phyloP scores from a whole-genome alignment of 2,329 filamentous ascomycete genomes.

The Penicillium sclerotigenum region DNA sequence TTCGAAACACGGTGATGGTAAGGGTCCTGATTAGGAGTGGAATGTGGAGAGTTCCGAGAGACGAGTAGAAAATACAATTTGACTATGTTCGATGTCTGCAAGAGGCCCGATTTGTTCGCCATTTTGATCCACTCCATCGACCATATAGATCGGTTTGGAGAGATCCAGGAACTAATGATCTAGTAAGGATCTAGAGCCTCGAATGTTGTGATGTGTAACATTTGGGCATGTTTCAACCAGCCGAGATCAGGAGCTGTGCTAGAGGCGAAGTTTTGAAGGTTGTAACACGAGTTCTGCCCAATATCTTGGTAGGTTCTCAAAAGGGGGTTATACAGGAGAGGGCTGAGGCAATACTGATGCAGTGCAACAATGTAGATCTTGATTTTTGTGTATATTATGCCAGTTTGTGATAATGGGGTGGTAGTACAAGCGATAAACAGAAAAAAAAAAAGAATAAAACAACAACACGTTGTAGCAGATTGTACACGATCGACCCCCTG shows the following conservation, averaged over 20 bases:
- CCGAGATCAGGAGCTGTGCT: slow-evolving; percentile 12
- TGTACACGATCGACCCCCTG: slow-evolving; percentile 22
- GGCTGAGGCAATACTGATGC: not conserved
- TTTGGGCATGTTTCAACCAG: not conserved
- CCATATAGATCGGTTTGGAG: slow-evolving; percentile 22
- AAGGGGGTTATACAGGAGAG: not conserved
- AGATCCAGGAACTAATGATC: slow-evolving; percentile 13
- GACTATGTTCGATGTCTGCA: not conserved
- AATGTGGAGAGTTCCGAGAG: slow-evolving; percentile 12
- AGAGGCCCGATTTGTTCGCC: not conserved
- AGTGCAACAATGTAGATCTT: slow-evolving; percentile 6
- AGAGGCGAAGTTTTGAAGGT: not conserved
- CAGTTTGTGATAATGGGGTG: slow-evolving; percentile 10
- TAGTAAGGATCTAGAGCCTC: slow-evolving; percentile 2
- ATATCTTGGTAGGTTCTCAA: not conserved
- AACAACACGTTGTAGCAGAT: slow-evolving; percentile 23
- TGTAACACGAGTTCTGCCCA: not conserved
- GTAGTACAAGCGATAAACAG: slow-evolving; percentile 20
- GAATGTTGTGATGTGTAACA: slow-evolving; percentile 27
- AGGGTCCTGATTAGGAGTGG: slow-evolving; percentile 5
- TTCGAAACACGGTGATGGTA: slow-evolving; percentile 8
- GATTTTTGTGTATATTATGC: slow-evolving; percentile 21
- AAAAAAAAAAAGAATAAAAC: slow-evolving; percentile 10
- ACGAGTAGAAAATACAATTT: not conserved
- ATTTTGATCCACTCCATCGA: slow-evolving; percentile 9